A percentile compares a stretch with the other conserved stretches of the same genome.
These are phyloP conservation scores for Ogataea polymorpha DNA, from an alignment of 805 yeast species.

Conservation along the genomic window DNA sequence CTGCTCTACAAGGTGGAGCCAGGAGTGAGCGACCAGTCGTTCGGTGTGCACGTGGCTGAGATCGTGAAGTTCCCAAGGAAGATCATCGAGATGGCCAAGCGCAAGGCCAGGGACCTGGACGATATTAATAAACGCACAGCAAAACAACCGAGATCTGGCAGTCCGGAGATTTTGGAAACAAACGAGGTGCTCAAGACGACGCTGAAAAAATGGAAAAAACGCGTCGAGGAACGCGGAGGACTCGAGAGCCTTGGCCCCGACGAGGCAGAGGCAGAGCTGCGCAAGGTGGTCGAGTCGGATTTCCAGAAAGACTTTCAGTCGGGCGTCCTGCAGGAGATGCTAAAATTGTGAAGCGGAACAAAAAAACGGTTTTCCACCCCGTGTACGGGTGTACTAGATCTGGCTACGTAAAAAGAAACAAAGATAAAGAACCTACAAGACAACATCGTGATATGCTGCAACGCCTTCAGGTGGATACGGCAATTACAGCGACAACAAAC, in stretches of 20 bases:
- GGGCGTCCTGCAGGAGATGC: slow-evolving; percentile 23
- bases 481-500: too few relatives aligned
- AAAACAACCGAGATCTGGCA: slow-evolving; percentile 50
- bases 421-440: slow-evolving; percentile 5
- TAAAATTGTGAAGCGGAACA: slow-evolving; percentile 15
- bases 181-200: slow-evolving; percentile 47
- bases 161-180: slow-evolving; percentile 54
- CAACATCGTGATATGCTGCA: background rate
- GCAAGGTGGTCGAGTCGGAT: slow-evolving; percentile 32
- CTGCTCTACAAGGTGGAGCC: slow-evolving; percentile 90
- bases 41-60: slow-evolving; percentile 97
- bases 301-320: slow-evolving; percentile 15
- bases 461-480: background rate
- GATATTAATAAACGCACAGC: slow-evolving; percentile 37
- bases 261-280: slow-evolving; percentile 40
- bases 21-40: slow-evolving; percentile 93
- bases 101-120: slow-evolving; percentile 87
- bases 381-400: slow-evolving; percentile 6
- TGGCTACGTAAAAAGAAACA: slow-evolving; percentile 6
- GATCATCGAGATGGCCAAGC: slow-evolving; percentile 90
- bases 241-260: slow-evolving; percentile 40
- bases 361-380: background rate
- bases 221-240: slow-evolving; percentile 43
- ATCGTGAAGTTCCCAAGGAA: slow-evolving; percentile 89
- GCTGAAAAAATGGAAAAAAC: slow-evolving; percentile 51